Evolutionary conservation across 352 stramenopile species (phyloP).

Genomic region (Blastocystis sp.): DNA sequence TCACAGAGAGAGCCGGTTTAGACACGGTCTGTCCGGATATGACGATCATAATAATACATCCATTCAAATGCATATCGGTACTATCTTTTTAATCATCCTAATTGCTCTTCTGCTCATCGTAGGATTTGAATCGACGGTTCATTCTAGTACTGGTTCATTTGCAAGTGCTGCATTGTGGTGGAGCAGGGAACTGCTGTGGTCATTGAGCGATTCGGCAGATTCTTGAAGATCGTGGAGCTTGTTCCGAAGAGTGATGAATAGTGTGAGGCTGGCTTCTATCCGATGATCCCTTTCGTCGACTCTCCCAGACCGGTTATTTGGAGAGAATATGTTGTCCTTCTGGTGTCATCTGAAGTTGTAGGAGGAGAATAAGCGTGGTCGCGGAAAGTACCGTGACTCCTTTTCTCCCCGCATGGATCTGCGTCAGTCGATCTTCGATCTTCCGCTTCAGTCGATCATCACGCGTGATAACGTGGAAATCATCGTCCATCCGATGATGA

Average conservation of each 20-base stretch:
- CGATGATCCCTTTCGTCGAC: slow-evolving; percentile 60
- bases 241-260: background rate
- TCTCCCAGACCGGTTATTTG: slow-evolving; percentile 47
- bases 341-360: background rate
- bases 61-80: background rate
- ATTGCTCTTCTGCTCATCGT: background rate
- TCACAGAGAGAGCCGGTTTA: too few relatives aligned
- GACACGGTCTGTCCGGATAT: too few relatives aligned
- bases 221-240: slow-evolving; percentile 21
- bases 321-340: background rate
- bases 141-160: slow-evolving; percentile 48
- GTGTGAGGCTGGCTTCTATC: slow-evolving; percentile 58
- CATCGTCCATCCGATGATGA: slow-evolving; percentile 59
- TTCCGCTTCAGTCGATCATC: slow-evolving; percentile 59
- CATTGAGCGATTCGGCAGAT: slow-evolving; percentile 59
- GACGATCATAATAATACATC: too few relatives aligned
- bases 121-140: background rate
- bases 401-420: slow-evolving; percentile 13
- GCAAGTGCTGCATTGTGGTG: slow-evolving; percentile 50
- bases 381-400: background rate
- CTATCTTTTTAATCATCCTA: background rate
- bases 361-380: background rate
- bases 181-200: slow-evolving; percentile 59
- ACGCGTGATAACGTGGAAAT: slow-evolving; percentile 62
- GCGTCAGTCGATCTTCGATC: slow-evolving; percentile 45